Percentiles rank a stretch among this genome's conserved stretches.
Evolutionary conservation across 73 alveolate genomes (phyloP).

Genomic region (Effrenium voratum): DNA sequence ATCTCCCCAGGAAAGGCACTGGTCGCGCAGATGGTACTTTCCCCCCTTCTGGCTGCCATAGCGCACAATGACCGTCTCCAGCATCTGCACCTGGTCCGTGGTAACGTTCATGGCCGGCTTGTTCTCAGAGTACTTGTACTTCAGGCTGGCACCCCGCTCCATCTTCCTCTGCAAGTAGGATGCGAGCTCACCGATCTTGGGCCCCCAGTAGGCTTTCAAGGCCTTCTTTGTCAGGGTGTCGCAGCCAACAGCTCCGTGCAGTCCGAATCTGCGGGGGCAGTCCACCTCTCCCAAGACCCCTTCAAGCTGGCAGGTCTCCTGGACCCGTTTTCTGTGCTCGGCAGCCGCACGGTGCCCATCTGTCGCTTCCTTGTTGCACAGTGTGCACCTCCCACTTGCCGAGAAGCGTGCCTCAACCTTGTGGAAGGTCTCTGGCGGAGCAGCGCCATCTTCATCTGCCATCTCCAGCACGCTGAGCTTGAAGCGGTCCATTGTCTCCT

Average conservation of each 20-base stretch:
- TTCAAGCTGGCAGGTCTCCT: neutral
- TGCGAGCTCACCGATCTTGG: neutral
- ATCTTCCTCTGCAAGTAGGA: neutral
- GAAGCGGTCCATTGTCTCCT: neutral
- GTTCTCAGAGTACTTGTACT: neutral
- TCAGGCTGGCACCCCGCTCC: neutral
- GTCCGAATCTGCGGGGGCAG: neutral
- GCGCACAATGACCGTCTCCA: too few relatives aligned
- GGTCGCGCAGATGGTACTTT: neutral
- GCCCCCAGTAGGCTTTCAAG: neutral
- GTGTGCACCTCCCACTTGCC: neutral
- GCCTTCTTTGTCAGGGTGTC: neutral
- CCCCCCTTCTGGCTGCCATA: too few relatives aligned
- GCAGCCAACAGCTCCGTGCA: neutral
- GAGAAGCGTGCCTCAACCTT: neutral
- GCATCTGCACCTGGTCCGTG: neutral
- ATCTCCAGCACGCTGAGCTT: neutral
- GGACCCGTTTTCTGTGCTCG: neutral
- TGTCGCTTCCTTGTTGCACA: neutral
- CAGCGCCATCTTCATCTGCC: neutral
- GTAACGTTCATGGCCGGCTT: neutral
- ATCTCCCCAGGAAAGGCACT: neutral
- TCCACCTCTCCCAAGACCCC: neutral
- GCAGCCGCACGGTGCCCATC: neutral
- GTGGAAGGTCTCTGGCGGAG: neutral